These are phyloP conservation scores for Clarireedia paspali DNA, from an alignment of 2,329 filamentous ascomycete genomes.

Conservation along the genomic window DNA sequence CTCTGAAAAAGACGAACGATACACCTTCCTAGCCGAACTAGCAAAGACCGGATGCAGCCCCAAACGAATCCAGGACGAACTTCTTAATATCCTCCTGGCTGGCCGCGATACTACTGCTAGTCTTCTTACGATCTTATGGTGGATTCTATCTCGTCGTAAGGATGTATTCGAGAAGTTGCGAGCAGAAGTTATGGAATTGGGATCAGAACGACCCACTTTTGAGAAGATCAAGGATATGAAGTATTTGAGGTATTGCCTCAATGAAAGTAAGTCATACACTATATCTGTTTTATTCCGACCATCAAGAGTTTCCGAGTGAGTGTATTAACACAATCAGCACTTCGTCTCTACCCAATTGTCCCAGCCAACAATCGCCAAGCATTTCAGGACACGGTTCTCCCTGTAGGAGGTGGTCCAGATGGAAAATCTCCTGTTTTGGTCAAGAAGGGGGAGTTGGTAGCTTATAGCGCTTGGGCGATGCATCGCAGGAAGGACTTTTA, in stretches of 20 bases:
- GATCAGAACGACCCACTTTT: slow-evolving; percentile 9
- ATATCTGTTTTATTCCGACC: slow-evolving; percentile 1
- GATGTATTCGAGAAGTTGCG: slow-evolving; percentile 31
- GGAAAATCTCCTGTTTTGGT: slow-evolving; percentile 27
- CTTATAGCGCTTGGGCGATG: slow-evolving; percentile 24
- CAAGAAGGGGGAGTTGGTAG: slow-evolving; percentile 18
- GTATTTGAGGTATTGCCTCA: slow-evolving; percentile 19
- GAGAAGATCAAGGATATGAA: slow-evolving; percentile 15
- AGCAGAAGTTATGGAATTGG: slow-evolving; percentile 20
- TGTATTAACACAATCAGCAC: slow-evolving; percentile 21
- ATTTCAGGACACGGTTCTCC: slow-evolving; percentile 34
- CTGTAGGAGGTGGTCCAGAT: slow-evolving; percentile 30
- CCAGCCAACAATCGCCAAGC: slow-evolving; percentile 43
- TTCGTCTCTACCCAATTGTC: slow-evolving; percentile 41
- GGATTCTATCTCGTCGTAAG: slow-evolving; percentile 9
- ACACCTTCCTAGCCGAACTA: slow-evolving; percentile 31
- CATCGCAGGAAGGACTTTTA: slow-evolving; percentile 48
- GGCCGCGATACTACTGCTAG: slow-evolving; percentile 16
- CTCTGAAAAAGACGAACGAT: slow-evolving; percentile 12
- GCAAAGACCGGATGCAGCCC: slow-evolving; percentile 15
- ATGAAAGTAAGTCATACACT: slow-evolving; percentile 31
- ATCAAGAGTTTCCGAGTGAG: slow-evolving; percentile 2
- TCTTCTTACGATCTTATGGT: slow-evolving; percentile 26
- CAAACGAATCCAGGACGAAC: slow-evolving; percentile 18
- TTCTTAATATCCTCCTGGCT: slow-evolving; percentile 15